Conservation (phyloP, 352 stramenopile species). For the Aphanomyces euteiches region DNA sequence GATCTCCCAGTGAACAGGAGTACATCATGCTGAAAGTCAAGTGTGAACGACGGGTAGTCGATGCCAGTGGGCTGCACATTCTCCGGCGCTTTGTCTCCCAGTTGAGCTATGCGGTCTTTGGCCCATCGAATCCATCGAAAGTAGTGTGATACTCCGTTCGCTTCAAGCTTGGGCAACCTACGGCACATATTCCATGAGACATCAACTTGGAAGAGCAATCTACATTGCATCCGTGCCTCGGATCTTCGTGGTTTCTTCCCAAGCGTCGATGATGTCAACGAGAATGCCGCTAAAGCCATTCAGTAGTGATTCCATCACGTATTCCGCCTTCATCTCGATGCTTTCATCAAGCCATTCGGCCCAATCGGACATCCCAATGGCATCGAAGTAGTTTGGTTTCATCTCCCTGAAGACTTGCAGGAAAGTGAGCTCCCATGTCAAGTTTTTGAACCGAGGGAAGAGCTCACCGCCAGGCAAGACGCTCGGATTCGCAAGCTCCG, state of each 20-base stretch:
- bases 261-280: constrained; percentile 55
- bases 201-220: constrained; percentile 41
- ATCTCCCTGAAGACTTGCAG: no score
- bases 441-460: constrained; percentile 37
- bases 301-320: constrained; percentile 52
- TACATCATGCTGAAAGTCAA: not conserved
- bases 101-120: constrained; percentile 51
- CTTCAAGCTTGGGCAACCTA: constrained; percentile 44
- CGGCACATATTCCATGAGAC: no score
- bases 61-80: not conserved
- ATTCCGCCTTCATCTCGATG: constrained; percentile 39
- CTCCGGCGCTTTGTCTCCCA: not conserved
- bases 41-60: not conserved
- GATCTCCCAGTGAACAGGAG: no score
- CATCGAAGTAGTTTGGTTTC: no score
- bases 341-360: constrained; percentile 54
- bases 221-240: constrained; percentile 38
- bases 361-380: constrained; percentile 55
- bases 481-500: no score
- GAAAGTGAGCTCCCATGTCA: no score
- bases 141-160: constrained; percentile 57
- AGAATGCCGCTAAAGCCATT: constrained; percentile 47
- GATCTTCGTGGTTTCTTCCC: constrained; percentile 50
- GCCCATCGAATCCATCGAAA: constrained; percentile 65
- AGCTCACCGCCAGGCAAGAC: constrained; percentile 36